A percentile compares a stretch with the other conserved stretches of the same genome.
phyloP scores from a whole-genome alignment of 2,329 filamentous ascomycete species.

The Pyrenophora tritici-repentis region DNA sequence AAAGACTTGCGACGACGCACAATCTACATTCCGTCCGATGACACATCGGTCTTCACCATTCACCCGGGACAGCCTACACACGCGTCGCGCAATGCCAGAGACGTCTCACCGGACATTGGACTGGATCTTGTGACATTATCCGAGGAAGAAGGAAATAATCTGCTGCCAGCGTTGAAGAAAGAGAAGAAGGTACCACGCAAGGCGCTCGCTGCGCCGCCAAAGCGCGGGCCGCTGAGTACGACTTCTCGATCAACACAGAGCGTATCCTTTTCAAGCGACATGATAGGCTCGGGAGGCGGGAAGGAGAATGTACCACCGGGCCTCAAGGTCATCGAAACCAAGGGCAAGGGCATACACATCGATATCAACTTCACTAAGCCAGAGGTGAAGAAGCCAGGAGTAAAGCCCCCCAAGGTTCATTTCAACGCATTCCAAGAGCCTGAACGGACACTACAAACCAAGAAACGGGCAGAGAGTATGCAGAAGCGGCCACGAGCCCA shows the following conservation, averaged over 20 bases:
- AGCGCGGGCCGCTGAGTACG: slow-evolving; percentile 57
- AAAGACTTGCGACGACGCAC: slow-evolving; percentile 55
- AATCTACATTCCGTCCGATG: slow-evolving; percentile 58
- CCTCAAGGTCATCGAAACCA: slow-evolving; percentile 33
- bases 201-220: slow-evolving; percentile 54
- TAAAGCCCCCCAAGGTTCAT: slow-evolving; percentile 36
- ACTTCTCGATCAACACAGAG: slow-evolving; percentile 49
- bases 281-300: slow-evolving; percentile 60
- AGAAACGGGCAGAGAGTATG: slow-evolving; percentile 31
- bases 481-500: slow-evolving; percentile 45
- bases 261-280: slow-evolving; percentile 49
- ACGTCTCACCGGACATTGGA: slow-evolving; percentile 45
- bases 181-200: slow-evolving; percentile 44
- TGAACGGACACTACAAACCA: slow-evolving; percentile 23
- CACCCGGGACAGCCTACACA: slow-evolving; percentile 52
- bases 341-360: slow-evolving; percentile 34
- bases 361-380: slow-evolving; percentile 40
- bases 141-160: slow-evolving; percentile 44
- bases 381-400: slow-evolving; percentile 27
- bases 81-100: slow-evolving; percentile 32
- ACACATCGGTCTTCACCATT: slow-evolving; percentile 58
- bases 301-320: slow-evolving; percentile 68
- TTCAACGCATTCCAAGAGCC: slow-evolving; percentile 32
- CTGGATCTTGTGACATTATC: slow-evolving; percentile 47
- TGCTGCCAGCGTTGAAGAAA: slow-evolving; percentile 40